Base-by-base conservation (phyloP, 768 basidiomycete species). In the Vararia minispora region DNA sequence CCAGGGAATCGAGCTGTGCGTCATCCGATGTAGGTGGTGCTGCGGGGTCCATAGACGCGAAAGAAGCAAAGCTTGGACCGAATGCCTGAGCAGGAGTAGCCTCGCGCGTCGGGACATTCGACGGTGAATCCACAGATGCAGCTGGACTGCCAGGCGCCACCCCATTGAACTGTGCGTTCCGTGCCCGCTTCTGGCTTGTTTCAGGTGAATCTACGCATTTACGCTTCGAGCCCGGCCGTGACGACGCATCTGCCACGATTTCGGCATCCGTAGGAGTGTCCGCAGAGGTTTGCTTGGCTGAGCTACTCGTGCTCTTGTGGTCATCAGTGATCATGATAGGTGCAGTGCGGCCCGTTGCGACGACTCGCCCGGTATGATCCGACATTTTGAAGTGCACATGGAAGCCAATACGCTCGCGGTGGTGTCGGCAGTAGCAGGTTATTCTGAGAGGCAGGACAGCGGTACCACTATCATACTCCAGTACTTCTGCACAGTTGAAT, bases 311-410 rank as follows among this genome's bases (percentile, higher is more conserved):
- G 21, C 87, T 90, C 63, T 99, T 99, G 64, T 99, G 95, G 59
- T 99, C 95, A 63, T 99, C 95, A 2, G 94, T 99, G 48, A 98
- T 98, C 80, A 98, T 92, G 49, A 99, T 91, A 3, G 94, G 89
- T 22, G 79, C 75, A 2, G 90, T 86, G 38, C 67, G 71, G 4
- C 89, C 90, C 6, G 73, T 69, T 11, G 87, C 92, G 37, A 98
- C 76, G 33, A 88, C 59, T 16, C 82, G 72, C 2, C 91, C 92
- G 18, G 62, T 65, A 49, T 78, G 65, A 50, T 95, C 87, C 55
- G 77, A 72, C 68, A 99, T 72, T 14, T 78, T 76, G 56, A 97
- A 83, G 48, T 84, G 80, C 42, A 98, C 77, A 54, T 83, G 80
- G 60, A 97, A 98, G 2, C 95, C 95, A 26, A 82, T 66, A 61